These are phyloP conservation scores for Fusarium compactum DNA, from an alignment of 2,329 filamentous ascomycete species.

Conservation along the genomic window DNA sequence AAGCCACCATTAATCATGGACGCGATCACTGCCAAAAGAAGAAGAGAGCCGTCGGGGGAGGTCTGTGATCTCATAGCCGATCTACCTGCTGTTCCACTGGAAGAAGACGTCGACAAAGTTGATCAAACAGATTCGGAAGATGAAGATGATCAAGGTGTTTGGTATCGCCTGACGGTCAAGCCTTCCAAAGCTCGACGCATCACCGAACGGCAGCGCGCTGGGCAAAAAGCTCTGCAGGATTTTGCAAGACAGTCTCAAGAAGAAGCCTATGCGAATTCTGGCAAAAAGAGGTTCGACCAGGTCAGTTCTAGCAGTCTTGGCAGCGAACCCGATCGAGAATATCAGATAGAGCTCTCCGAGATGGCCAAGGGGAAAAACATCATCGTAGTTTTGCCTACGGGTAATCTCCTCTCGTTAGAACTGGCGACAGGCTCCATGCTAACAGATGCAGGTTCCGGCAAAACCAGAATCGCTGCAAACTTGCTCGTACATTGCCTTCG, in stretches of 20 bases:
- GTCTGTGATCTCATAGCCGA: background rate
- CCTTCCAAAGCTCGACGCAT: conserved; percentile 52
- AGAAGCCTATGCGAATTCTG: conserved; percentile 50
- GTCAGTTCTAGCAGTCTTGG: conserved; percentile 27
- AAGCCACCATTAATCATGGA: background rate
- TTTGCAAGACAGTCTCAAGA: conserved; percentile 55
- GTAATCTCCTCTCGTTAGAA: conserved; percentile 51
- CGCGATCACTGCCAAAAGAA: too few relatives aligned
- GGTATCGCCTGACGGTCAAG: conserved; percentile 48
- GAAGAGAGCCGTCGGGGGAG: background rate
- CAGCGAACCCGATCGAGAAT: conserved; percentile 74
- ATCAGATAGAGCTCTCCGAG: conserved; percentile 92
- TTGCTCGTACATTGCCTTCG: conserved; percentile 82
- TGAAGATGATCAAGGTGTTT: conserved; percentile 47
- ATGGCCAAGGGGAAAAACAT: conserved; percentile 85
- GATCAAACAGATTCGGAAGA: conserved; percentile 43
- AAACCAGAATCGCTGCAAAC: conserved; percentile 94
- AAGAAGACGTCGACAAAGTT: background rate
- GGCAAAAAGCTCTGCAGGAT: conserved; percentile 63
- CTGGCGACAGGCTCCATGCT: background rate
- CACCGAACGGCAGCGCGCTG: conserved; percentile 62
- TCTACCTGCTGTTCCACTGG: background rate
- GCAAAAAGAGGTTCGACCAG: conserved; percentile 50
- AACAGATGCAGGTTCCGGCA: conserved; percentile 77
- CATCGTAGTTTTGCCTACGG: conserved; percentile 95